phyloP scores from a whole-genome alignment of 202 grass and related monocot genomes.

The Sporobolus alterniflorus region DNA sequence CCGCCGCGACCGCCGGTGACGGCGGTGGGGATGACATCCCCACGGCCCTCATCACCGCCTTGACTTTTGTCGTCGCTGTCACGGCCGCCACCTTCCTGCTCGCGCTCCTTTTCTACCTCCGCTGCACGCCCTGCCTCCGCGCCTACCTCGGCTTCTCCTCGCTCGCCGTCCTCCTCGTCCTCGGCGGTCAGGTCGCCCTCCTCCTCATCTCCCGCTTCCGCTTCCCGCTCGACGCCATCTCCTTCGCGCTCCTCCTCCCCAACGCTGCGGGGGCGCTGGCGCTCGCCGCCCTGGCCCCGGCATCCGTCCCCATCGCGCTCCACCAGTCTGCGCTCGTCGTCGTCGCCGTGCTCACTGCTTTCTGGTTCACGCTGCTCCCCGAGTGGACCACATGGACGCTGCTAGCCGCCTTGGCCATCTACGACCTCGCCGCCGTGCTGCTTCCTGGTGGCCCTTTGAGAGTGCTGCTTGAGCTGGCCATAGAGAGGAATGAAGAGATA shows the following conservation, averaged over 20 bases:
- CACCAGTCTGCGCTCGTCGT: constrained; percentile 80
- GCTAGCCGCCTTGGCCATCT: constrained; percentile 84
- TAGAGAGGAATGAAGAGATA: constrained; percentile 92
- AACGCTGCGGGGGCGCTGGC: constrained; percentile 71
- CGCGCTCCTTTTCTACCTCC: constrained; percentile 95
- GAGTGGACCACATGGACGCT: constrained; percentile 97
- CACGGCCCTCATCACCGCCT: constrained; percentile 66
- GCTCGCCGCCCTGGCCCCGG: constrained; percentile 55
- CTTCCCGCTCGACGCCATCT: constrained; percentile 71
- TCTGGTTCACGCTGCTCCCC: constrained; percentile 91
- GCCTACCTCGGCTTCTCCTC: constrained; percentile 88
- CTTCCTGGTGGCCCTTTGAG: constrained; percentile 84
- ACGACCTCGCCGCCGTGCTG: constrained; percentile 92
- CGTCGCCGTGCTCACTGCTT: constrained; percentile 85
- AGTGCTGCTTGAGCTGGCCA: constrained; percentile 80
- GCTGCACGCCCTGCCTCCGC: constrained; percentile 83
- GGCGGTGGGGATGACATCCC: constrained; percentile 57
- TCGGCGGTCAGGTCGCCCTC: constrained; percentile 75
- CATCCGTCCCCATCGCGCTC: constrained; percentile 80
- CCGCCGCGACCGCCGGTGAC: constrained; percentile 7
- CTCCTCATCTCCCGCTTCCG: constrained; percentile 66
- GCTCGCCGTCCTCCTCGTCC: constrained; percentile 65
- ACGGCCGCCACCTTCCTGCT: constrained; percentile 88
- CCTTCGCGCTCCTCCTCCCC: constrained; percentile 71
- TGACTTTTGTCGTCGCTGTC: constrained; percentile 63